Conservation (phyloP, 768 basidiomycete genomes). For the Tricholoma sp. region DNA sequence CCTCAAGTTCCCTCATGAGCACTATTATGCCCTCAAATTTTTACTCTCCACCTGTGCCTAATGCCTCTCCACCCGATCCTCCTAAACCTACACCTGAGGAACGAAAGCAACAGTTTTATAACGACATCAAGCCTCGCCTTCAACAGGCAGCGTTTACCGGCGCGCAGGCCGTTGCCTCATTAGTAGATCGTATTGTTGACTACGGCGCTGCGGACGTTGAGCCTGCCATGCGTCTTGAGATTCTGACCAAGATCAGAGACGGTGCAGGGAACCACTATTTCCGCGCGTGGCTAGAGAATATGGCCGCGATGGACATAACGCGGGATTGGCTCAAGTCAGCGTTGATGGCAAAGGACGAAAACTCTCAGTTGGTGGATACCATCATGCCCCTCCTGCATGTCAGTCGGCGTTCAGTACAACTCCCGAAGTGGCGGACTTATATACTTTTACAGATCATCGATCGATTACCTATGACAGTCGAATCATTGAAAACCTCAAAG, state of each 20-base stretch:
- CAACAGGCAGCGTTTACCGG: slow-evolving; percentile 59
- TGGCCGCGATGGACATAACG: slow-evolving; percentile 67
- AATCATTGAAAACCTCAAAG: slow-evolving; percentile 64
- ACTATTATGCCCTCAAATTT: slow-evolving; percentile 26
- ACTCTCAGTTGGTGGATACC: slow-evolving; percentile 55
- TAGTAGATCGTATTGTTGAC: slow-evolving; percentile 53
- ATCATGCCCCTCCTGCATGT: slow-evolving; percentile 87
- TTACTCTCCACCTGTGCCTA: slow-evolving; percentile 22
- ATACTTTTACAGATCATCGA: slow-evolving; percentile 62
- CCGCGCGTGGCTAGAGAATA: slow-evolving; percentile 81
- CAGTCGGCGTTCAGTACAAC: slow-evolving; percentile 29
- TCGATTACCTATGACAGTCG: slow-evolving; percentile 71
- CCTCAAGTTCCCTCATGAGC: slow-evolving; percentile 42
- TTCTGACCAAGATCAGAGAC: slow-evolving; percentile 77
- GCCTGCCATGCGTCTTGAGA: slow-evolving; percentile 59
- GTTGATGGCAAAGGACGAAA: slow-evolving; percentile 50
- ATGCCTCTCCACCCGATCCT: slow-evolving; percentile 15
- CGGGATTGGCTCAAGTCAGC: slow-evolving; percentile 80
- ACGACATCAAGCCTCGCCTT: slow-evolving; percentile 51
- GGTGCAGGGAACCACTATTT: slow-evolving; percentile 84
- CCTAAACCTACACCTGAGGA: slow-evolving; percentile 41
- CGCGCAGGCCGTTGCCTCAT: slow-evolving; percentile 59
- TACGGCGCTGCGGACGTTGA: slow-evolving; percentile 65
- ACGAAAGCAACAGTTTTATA: slow-evolving; percentile 49
- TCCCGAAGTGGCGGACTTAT: background rate